Evolutionary conservation across 2,329 filamentous ascomycete genomes (phyloP).

Genomic region (Knufia petricola): DNA sequence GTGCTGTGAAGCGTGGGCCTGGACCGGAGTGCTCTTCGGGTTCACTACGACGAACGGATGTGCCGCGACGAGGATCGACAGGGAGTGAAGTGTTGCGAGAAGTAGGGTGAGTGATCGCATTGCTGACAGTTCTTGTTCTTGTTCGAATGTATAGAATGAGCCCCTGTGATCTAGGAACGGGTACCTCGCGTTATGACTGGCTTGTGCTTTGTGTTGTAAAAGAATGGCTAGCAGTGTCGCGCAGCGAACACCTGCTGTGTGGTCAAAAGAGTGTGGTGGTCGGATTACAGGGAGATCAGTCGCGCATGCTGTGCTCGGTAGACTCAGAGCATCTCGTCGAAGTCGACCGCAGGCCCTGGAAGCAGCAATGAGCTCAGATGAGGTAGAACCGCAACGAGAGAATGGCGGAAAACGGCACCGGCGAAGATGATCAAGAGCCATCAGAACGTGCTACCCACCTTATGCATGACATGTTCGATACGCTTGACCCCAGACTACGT

Average conservation of each 20-base stretch:
- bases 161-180: neutral
- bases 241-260: slow-evolving; percentile 2
- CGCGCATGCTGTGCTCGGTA: neutral
- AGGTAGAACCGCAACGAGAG: neutral
- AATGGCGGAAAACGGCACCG: neutral
- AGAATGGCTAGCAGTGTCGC: slow-evolving; percentile 4
- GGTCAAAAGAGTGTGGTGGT: slow-evolving; percentile 1
- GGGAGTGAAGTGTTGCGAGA: neutral
- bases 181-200: neutral
- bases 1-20: neutral
- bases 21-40: slow-evolving; percentile 2
- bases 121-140: neutral
- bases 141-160: neutral
- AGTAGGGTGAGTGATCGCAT: slow-evolving; percentile 1
- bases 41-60: slow-evolving; percentile 7
- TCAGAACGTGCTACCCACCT: neutral
- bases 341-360: neutral
- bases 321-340: neutral
- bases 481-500: neutral
- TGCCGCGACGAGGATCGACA: slow-evolving; percentile 6
- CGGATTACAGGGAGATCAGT: neutral
- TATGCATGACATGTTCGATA: neutral
- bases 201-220: neutral
- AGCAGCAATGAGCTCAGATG: slow-evolving; percentile 2
- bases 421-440: neutral